Base-by-base conservation (phyloP, 179 eudicot species). In the Camellia oleifera region DNA sequence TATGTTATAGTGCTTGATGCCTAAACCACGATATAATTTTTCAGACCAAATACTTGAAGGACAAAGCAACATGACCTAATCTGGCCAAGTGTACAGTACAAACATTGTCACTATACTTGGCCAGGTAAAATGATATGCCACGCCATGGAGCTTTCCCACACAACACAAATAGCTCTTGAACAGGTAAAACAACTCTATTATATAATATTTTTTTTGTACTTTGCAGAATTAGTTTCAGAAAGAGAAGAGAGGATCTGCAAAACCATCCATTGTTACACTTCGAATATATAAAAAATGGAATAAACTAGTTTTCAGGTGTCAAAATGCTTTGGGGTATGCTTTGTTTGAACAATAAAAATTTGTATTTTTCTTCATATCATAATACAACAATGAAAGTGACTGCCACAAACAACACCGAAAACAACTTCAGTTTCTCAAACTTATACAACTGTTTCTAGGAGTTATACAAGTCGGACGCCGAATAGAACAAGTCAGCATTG, bases 401-500 rank as follows among this genome's bases (percentile, higher is more conserved):
- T 13, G 8, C 20, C 46, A 67, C 17, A 42, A 54, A 68, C 12
- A 53, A 54, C 7, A 17, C 11, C 0, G 8, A 45, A 75, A 23
- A 60, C 40, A 12, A 13, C 15, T 61, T 44, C 17, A 52, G 17
- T 52, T 44, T 50, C 10, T 18, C 11, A 57, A 56, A 13, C 6
- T 60, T 4, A 11, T 2, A 52, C 46, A 13, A 26, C 45, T 18
- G 4, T 5, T 69, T 26, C 32, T 57, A 0, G 63, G 14, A 61
- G 40, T 3, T 53, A n/a, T 23, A 78, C 45, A 72, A 52, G 61
- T 76, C 77, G 78, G 87, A 79, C 82, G 75, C 53, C 52, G 56
- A 69, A 84, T 80, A 81, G 86, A 86, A 86, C 87, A 86, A 81
- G 83, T 86, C 87, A 60, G 76, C 87, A 72, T 86, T 78, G 87